Evolutionary conservation across 257 asterid genomes (phyloP), one percentile per base, ranked within the genome.

Genomic region (Solanum virginianum): DNA sequence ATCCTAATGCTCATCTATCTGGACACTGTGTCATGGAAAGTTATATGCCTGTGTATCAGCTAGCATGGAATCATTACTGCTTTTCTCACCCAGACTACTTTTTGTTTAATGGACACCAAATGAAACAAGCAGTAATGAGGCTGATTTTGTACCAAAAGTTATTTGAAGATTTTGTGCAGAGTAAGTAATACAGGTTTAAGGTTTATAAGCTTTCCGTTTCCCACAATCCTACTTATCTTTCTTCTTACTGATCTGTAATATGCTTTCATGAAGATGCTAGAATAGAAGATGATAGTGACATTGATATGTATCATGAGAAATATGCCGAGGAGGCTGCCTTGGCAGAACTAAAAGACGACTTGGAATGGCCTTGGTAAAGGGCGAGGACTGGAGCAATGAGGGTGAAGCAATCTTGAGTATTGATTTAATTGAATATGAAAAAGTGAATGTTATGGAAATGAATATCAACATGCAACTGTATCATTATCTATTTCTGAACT

Each of bases 401-500:
- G 70, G 71, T 65, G 43, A 16, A 29, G 71, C 11, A 4, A 65
- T 65, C 71, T 65, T 65, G 36, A 26, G 13, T 65, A 65, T 14
- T 26, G 20, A 18, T 65, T 65, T 29, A 26, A 41, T 63, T 63
- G 41, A 18, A 20, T 63, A 26, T 55, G 60, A 53, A 90, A 86
- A 81, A 92, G 53, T 17, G 88, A 87, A 17, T 86, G 80, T 74
- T 86, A 80, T 2, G 97, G 88, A 81, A 93, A 91, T 39, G 85
- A 86, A 89, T 92, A 94, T 97, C 98, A 93, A 39, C 90, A 84
- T 49, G 93, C 88, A 47, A 85, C 86, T 1, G 88, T 84, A 62
- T 94, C 97, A 69, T 66, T 89, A 4, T 93, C 98, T 1, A 89
- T 69, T 18, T 91, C 91, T 10, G 84, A 84, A n/a, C 98, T 98